A percentile compares a stretch with the other conserved stretches of the same genome.
Conservation (phyloP, 371 early-diverging fungal genomes). For the Encephalitozoon cuniculi region DNA sequence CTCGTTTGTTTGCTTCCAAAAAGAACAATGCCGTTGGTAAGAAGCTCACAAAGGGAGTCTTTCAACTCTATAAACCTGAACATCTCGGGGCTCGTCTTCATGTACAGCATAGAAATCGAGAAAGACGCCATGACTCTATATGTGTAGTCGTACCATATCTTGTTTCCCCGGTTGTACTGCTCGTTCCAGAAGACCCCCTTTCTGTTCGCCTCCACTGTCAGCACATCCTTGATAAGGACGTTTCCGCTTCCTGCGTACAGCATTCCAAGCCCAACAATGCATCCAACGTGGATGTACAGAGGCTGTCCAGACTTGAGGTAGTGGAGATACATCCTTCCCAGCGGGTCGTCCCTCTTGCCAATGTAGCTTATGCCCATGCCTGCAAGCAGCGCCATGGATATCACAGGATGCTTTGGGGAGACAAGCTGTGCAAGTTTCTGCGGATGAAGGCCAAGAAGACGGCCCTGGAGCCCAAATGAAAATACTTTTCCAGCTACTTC, state of each 20-base stretch:
- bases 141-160: slow-evolving; percentile 20
- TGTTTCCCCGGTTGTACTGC: slow-evolving; percentile 29
- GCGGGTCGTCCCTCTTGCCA: neutral
- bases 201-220: slow-evolving; percentile 5
- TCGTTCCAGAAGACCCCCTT: slow-evolving; percentile 3
- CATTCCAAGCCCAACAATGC: slow-evolving; percentile 7
- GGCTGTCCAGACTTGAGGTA: neutral
- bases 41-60: slow-evolving; percentile 27
- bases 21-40: slow-evolving; percentile 31
- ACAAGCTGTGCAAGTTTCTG: neutral
- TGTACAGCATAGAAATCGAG: neutral
- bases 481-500: neutral
- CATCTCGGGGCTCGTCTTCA: neutral
- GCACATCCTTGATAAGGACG: neutral
- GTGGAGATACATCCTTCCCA: neutral
- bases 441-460: neutral
- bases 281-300: neutral
- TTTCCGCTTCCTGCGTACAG: slow-evolving; percentile 9
- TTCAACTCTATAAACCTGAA: slow-evolving; percentile 14
- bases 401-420: neutral
- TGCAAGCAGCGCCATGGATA: neutral
- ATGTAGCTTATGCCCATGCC: neutral
- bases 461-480: slow-evolving; percentile 2
- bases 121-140: slow-evolving; percentile 13
- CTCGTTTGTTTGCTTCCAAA: neutral